phyloP scores from a whole-genome alignment of 805 yeast genomes.

The Kregervanrija pseudodelftensis region DNA sequence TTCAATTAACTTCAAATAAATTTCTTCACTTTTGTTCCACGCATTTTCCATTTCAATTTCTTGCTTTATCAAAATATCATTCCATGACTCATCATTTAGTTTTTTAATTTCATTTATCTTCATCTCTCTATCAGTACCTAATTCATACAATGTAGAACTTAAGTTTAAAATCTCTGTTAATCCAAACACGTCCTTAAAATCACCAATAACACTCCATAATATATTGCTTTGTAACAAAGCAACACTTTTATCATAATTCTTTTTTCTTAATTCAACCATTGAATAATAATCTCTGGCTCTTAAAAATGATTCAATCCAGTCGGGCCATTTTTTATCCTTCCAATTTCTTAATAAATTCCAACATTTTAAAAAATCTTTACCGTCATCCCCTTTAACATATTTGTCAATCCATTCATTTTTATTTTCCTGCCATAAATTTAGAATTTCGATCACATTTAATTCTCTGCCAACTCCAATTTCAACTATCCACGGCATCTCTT shows the following conservation, averaged over 20 bases:
- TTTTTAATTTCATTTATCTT: conserved; percentile 5
- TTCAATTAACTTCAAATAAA: conserved; percentile 15
- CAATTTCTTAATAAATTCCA: conserved; percentile 20
- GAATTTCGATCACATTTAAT: conserved; percentile 15
- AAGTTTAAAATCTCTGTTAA: conserved; percentile 20
- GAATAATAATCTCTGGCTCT: conserved; percentile 70
- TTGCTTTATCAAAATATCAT: conserved; percentile 8
- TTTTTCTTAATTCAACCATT: conserved; percentile 56
- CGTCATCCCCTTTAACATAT: conserved; percentile 13
- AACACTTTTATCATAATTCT: conserved; percentile 14
- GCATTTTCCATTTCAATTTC: conserved; percentile 7
- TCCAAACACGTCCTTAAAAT: conserved; percentile 12
- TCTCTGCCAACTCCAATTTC: not conserved
- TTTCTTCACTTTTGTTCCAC: conserved; percentile 13
- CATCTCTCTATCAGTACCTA: conserved; percentile 1
- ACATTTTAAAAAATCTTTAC: conserved; percentile 14
- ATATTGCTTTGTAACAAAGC: conserved; percentile 23
- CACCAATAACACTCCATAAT: conserved; percentile 19
- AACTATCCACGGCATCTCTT: conserved; percentile 9
- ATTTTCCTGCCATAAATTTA: conserved; percentile 12
- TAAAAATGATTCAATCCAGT: conserved; percentile 71
- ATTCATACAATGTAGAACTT: conserved; percentile 21
- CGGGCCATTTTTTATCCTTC: conserved; percentile 45
- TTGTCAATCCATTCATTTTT: conserved; percentile 14
- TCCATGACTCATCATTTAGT: conserved; percentile 3